Base-by-base conservation (phyloP, 2,329 filamentous ascomycete species). In the Cladophialophora bantiana region DNA sequence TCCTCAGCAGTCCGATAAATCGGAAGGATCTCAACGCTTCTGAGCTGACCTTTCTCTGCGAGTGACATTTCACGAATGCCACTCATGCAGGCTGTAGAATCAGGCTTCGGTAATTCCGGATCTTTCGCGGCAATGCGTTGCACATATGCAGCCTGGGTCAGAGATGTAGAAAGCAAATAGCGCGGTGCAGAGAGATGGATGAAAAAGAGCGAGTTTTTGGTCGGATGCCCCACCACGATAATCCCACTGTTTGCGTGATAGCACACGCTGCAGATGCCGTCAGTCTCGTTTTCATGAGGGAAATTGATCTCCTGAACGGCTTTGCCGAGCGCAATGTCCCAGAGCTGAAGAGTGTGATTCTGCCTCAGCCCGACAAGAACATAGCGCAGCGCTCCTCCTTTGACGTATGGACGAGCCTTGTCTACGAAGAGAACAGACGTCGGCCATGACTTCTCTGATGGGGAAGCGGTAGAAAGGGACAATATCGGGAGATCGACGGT, bases 281-380 rank as follows among this genome's bases (percentile, higher is more conserved):
- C 94, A 2, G 93, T 96, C 77, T 98, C 94, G 76, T 95, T 96
- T 81, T 92, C 92, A 77, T 99, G 94, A 0, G 95, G 95, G 64
- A 99, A 88, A 77, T 97, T 95, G 78, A 99, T 90, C 81, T 99
- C 95, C 78, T 99, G 94, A 42, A 99, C 95, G 35, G 94, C 92
- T 81, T 97, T 97, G 72, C 91, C 91, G 38, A 99, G 89, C 50
- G 92, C 93, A 75, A 99, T 89, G 83, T 99, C 95, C 96, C 95
- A 99, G 53, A 99, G 88, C 83, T 99, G 96, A 69, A 99, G 88
- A 64, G 94, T 96, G 81, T 99, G 95, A 80, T 99, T 99, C 79
- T 99, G 95, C 83, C 98, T 97, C 88, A 98, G 93, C 74, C 95
- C 95, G 69, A 99, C 92, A 77, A 99, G 90, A 83, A 99, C 90